Evolutionary conservation across 2,329 filamentous ascomycete genomes (phyloP).

Genomic region (Fusarium liriodendri): DNA sequence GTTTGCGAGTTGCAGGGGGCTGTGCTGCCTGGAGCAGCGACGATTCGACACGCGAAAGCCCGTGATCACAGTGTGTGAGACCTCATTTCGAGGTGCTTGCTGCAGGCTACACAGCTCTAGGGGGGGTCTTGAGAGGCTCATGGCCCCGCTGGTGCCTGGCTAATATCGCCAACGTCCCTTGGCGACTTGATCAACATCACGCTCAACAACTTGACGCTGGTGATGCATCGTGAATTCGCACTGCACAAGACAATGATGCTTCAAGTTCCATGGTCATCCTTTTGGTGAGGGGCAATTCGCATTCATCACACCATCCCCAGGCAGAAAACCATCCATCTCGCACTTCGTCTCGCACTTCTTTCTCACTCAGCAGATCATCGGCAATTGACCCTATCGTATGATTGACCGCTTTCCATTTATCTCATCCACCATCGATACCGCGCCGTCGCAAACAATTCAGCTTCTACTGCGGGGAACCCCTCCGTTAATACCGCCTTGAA

Average conservation of each 20-base stretch:
- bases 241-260: neutral
- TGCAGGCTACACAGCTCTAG: neutral
- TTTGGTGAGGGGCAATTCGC: slow-evolving; percentile 18
- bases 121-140: neutral
- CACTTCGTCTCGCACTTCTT: neutral
- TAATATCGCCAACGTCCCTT: neutral
- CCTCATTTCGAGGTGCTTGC: neutral
- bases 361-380: neutral
- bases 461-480: neutral
- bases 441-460: neutral
- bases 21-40: slow-evolving; percentile 40
- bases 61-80: slow-evolving; percentile 26
- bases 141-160: slow-evolving; percentile 41
- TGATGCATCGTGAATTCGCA: slow-evolving; percentile 32
- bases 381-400: neutral
- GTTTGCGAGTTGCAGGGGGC: slow-evolving; percentile 18
- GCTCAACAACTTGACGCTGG: slow-evolving; percentile 4
- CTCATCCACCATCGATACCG: neutral
- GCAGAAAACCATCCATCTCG: slow-evolving; percentile 16
- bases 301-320: slow-evolving; percentile 10
- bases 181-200: slow-evolving; percentile 17
- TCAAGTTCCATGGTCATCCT: slow-evolving; percentile 6
- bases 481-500: neutral
- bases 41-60: slow-evolving; percentile 38
- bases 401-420: neutral